These are phyloP conservation scores for Globisporangium nagaii DNA, from an alignment of 352 stramenopile genomes.

Conservation along the genomic window DNA sequence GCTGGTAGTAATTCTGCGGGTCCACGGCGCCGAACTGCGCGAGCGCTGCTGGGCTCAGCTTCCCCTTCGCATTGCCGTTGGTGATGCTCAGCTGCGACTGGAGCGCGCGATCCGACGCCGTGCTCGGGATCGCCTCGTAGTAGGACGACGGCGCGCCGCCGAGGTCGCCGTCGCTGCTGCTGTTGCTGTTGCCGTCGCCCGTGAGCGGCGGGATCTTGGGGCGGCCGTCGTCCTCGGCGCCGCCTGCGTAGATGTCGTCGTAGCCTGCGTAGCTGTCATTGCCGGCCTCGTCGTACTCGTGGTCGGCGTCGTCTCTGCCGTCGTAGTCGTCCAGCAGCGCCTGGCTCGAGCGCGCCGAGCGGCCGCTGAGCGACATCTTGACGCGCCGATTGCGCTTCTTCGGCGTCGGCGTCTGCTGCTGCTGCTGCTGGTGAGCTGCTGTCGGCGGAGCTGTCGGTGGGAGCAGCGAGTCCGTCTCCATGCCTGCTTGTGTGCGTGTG, in stretches of 20 bases:
- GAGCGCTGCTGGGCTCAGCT: background rate
- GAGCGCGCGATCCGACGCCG: background rate
- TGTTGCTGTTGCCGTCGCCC: background rate
- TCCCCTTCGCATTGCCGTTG: background rate
- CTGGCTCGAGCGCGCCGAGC: constrained; percentile 8
- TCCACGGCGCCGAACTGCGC: background rate
- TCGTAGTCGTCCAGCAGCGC: constrained; percentile 11
- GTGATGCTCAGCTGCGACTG: background rate
- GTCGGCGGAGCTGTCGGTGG: background rate
- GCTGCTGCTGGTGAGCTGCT: too few species aligned
- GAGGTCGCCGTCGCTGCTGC: background rate
- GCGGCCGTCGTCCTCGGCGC: background rate
- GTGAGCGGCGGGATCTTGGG: constrained; percentile 8
- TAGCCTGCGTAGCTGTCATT: constrained; percentile 8
- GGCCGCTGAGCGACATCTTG: constrained; percentile 10
- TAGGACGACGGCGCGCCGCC: background rate
- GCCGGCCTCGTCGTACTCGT: constrained; percentile 10
- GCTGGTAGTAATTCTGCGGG: constrained; percentile 21
- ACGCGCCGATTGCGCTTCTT: constrained; percentile 13
- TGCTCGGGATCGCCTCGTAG: constrained; percentile 3
- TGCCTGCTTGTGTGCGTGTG: background rate
- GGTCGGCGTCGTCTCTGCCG: constrained; percentile 1
- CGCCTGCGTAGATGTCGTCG: constrained; percentile 7
- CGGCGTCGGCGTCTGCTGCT: constrained; percentile 4
- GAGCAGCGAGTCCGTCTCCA: constrained; percentile 12